Evolutionary conservation across 2,329 filamentous ascomycete species (phyloP), one percentile per base, ranked within the genome.

Genomic region (Hypoxylon sp.): DNA sequence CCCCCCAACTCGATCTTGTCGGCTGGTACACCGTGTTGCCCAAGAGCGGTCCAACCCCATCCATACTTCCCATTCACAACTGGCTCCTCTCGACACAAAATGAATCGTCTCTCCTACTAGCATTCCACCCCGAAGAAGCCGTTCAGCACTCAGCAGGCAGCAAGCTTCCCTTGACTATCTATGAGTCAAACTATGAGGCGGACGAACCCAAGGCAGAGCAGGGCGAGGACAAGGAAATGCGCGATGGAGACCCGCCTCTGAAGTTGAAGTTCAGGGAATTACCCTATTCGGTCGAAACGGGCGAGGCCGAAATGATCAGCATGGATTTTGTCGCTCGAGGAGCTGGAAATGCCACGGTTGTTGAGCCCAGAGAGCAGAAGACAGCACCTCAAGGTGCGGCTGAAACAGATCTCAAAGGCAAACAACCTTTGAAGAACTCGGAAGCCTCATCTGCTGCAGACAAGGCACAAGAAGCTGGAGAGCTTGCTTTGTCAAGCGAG

Each of bases 251-350:
- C 34, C 78, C 83, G 1, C 79, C 82, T 2, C 77, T 89, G 23
- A 87, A 86, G 55, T 85, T 96, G 66, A 91, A 88, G 75, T 98
- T 98, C 80, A 88, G 91, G 65, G 91, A 97, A 76, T 81, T 98
- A 9, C 89, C 91, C 1, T 98, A 96, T 79, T 91, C 91, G 0
- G 90, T 98, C 1, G 96, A 98, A 81, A 97, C 94, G 0, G 93
- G 93, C 9, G 94, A 98, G 79, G 94, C 94, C 1, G 96, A 99
- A 80, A 98, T 98, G 94, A 98, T 99, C 72, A 92, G 93, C 73
- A 93, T 99, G 75, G 94, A 98, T 79, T 97, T 94, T 72, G 91
- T 99, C 19, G 94, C 95, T 0, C 90, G 91, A 57, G 93, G 92
- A 41, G 92, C 92, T 50, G 93, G 92, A 51, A 95, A 93, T 75